Evolutionary conservation across 106 monocot genomes (phyloP).

Genomic region (Allium sativum): DNA sequence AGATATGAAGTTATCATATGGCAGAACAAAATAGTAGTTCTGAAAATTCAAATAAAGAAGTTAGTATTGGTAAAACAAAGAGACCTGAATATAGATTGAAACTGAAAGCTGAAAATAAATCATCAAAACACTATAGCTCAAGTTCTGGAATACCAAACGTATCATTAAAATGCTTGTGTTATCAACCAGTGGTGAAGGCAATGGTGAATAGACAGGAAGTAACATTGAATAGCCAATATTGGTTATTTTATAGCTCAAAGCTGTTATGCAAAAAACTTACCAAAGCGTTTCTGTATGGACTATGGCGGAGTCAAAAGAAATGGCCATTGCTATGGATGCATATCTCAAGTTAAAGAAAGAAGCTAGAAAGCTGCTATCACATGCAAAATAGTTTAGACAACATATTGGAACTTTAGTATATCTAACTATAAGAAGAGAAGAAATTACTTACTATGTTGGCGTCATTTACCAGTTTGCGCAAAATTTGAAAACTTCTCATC

Average conservation of each 20-base stretch:
- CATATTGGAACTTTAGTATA: conserved; percentile 13
- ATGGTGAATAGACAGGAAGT: no score
- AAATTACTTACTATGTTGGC: conserved; percentile 13
- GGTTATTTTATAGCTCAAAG: conserved; percentile 11
- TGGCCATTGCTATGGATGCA: conserved; percentile 2
- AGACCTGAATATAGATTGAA: no score
- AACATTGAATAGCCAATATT: no score
- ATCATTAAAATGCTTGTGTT: no score
- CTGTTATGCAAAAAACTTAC: conserved; percentile 1
- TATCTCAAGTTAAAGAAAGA: conserved; percentile 7
- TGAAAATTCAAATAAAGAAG: no score
- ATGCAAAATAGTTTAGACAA: conserved; percentile 2
- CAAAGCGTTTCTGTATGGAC: background rate
- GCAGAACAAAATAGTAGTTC: no score
- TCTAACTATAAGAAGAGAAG: conserved; percentile 12
- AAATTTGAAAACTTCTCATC: background rate
- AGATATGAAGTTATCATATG: no score
- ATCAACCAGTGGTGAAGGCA: no score
- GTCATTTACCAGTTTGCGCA: conserved; percentile 13
- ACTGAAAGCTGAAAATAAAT: no score
- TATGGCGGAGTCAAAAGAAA: conserved; percentile 4
- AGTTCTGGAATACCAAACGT: no score
- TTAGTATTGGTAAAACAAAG: no score
- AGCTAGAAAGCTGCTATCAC: background rate
- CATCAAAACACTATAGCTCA: no score